phyloP scores from a whole-genome alignment of 805 yeast genomes.

The Pichia paraexigua region DNA sequence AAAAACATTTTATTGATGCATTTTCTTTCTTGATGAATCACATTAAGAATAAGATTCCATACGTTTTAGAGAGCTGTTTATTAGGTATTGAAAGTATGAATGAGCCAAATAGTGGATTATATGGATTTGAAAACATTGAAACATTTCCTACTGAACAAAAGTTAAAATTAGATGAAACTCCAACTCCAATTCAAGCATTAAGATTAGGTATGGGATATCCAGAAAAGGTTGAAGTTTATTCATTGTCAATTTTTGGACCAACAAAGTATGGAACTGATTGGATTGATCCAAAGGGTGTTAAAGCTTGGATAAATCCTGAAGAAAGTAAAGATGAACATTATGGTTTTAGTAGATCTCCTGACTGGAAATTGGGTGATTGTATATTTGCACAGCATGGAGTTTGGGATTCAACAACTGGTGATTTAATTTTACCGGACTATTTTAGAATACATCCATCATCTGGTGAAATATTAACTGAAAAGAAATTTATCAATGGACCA shows the following conservation, averaged over 20 bases:
- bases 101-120: constrained; percentile 75
- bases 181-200: constrained; percentile 70
- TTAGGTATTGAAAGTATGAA: constrained; percentile 81
- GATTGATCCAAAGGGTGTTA: constrained; percentile 59
- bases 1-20: constrained; percentile 51
- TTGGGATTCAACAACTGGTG: constrained; percentile 47
- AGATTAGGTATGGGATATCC: constrained; percentile 72
- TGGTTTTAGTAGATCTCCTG: constrained; percentile 56
- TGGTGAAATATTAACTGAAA: constrained; percentile 36
- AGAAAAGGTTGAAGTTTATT: constrained; percentile 59
- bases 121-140: constrained; percentile 53
- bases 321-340: constrained; percentile 53
- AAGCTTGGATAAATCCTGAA: constrained; percentile 55
- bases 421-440: constrained; percentile 42
- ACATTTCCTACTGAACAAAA: constrained; percentile 53
- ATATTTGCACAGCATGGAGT: constrained; percentile 75
- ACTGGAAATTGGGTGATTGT: constrained; percentile 71
- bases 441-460: constrained; percentile 35
- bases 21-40: constrained; percentile 38
- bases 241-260: constrained; percentile 71
- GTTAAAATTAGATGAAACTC: constrained; percentile 71
- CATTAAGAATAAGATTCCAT: constrained; percentile 35
- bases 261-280: constrained; percentile 46
- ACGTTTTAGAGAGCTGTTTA: constrained; percentile 39
- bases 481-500: constrained; percentile 52